Percentiles rank a stretch among this genome's conserved stretches.
phyloP scores from a whole-genome alignment of 2,329 filamentous ascomycete species.

The Ceratocystiopsis sp. region DNA sequence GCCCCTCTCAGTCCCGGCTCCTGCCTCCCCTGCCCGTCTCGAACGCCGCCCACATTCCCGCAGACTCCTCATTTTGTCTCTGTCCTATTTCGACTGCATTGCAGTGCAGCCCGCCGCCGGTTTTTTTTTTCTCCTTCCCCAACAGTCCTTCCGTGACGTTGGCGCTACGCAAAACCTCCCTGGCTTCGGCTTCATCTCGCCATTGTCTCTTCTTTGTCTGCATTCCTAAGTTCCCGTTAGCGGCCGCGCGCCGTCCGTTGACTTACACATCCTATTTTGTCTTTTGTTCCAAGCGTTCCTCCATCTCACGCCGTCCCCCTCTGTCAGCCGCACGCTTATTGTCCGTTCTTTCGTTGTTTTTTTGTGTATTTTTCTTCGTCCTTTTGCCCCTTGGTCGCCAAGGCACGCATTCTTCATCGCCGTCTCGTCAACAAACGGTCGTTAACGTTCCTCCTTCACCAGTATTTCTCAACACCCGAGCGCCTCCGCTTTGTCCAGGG shows the following conservation, averaged over 20 bases:
- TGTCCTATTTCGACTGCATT: neutral
- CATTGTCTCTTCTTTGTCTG: too few species aligned
- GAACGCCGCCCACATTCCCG: too few species aligned
- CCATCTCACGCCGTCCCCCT: too few species aligned
- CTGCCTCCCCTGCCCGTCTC: neutral
- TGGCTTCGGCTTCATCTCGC: too few species aligned
- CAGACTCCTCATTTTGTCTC: neutral
- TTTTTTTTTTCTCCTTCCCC: too few species aligned
- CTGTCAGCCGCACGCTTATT: too few species aligned
- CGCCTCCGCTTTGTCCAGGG: conserved; percentile 46
- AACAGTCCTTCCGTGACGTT: neutral
- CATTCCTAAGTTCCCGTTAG: too few species aligned
- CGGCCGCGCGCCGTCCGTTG: too few species aligned
- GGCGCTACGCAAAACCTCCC: too few species aligned
- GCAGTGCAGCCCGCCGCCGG: neutral
- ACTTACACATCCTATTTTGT: too few species aligned
- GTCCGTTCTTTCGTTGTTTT: neutral
- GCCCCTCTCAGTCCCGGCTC: neutral
- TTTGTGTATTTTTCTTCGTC: neutral
- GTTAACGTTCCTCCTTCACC: neutral
- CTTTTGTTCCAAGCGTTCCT: too few species aligned
- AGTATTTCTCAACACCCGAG: conserved; percentile 62
- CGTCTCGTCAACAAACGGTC: too few species aligned
- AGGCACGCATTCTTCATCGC: conserved; percentile 9
- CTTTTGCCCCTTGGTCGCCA: neutral